These are phyloP conservation scores for Euphorbia tirucalli DNA, from an alignment of 345 rosid genomes.

Conservation along the genomic window DNA sequence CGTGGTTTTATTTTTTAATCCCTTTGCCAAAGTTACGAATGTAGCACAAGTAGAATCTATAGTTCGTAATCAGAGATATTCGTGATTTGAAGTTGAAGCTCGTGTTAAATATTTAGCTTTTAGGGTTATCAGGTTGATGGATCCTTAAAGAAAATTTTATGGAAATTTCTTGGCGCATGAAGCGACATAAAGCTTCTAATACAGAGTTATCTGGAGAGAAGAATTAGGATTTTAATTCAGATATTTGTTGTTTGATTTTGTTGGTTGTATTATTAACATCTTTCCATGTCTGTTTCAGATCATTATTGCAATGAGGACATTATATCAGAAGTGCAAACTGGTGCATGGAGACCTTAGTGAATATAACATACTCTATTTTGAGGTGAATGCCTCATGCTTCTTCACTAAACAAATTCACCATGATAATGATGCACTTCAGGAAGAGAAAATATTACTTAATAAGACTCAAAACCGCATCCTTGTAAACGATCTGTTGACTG, in stretches of 20 bases:
- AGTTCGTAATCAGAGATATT: background rate
- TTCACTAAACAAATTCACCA: background rate
- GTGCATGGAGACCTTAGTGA: slow-evolving; percentile 99
- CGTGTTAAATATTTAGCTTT: background rate
- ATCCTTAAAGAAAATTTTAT: background rate
- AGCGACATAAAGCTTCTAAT: background rate
- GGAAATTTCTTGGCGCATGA: background rate
- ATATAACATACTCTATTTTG: slow-evolving; percentile 86
- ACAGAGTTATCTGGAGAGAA: background rate
- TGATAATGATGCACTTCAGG: background rate
- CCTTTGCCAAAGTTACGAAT: background rate
- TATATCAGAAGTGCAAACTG: slow-evolving; percentile 92
- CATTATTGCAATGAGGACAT: slow-evolving; percentile 69
- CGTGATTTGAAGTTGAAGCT: background rate
- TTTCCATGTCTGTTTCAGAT: slow-evolving; percentile 42
- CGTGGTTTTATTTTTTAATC: background rate
- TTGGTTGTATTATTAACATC: slow-evolving; percentile 3
- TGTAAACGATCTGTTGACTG: background rate
- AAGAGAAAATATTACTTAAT: background rate
- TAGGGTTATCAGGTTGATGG: background rate
- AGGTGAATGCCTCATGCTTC: slow-evolving; percentile 46
- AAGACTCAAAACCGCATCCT: background rate
- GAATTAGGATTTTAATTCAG: background rate
- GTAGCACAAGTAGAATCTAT: background rate
- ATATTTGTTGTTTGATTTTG: background rate